Base-by-base conservation (phyloP, 164 flowering plant genomes). In the Euptelea pleiosperma region DNA sequence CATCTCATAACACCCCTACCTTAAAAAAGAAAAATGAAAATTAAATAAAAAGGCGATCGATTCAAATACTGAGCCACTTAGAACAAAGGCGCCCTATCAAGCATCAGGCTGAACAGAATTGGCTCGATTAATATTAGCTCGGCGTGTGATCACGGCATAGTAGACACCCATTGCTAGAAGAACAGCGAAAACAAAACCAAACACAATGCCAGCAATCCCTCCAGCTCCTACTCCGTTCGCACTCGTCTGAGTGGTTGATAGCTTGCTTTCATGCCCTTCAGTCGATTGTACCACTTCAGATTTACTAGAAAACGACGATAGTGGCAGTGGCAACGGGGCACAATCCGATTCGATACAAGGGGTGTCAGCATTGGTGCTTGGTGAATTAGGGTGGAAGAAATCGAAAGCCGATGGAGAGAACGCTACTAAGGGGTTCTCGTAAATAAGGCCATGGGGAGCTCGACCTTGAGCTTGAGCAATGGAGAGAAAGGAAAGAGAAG, bases 391-490 rank as follows among this genome's bases (percentile, higher is more conserved):
- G 57, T 91, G 85, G 78, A 91, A 91, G 72, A 87, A 87, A 0
- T 79, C 83, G 18, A 64, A 66, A 45, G 95, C 89, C 8, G 81
- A 66, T 8, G 96, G 97, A 0, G 97, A 72, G 48, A 91, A 69
- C 0, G 83, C 76, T 34, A 73, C 76, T 34, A 73, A 28, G 1
- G 95, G 91, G 58, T 41, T 79, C 67, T 80, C 85, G n/a, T 81
- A 59, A 9, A 58, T 70, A 6, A 84, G 75, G 26, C 96, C 93
- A 64, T 86, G 96, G 15, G 79, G 77, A 24, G 81, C 78, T 48
- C 59, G 39, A 16, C 60, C 61, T 30, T 70, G 66, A 36, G 64
- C 63, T 30, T 30, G 53, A 16, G 76, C 62, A 8, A 62, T 25
- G 60, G 57, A 62, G 47, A 80, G 65, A 29, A 75, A 44, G n/a